Conservation (phyloP, 1,139 yeast species). For the Nadsonia starkeyi-henricii region DNA sequence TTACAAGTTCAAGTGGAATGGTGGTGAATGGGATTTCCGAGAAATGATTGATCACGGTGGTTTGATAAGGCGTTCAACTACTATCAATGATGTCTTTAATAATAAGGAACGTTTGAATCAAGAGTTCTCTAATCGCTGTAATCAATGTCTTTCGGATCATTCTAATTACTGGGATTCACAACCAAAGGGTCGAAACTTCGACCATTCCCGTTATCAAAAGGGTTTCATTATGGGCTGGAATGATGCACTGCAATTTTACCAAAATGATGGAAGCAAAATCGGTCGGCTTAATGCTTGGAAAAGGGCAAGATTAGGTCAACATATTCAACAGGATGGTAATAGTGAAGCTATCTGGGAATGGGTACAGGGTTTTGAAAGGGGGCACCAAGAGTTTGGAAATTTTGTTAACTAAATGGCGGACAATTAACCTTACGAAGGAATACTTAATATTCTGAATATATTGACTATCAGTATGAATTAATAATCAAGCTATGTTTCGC, state of each 20-base stretch:
- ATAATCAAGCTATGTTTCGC: too few species aligned
- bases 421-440: too few species aligned
- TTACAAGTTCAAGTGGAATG: constrained; percentile 66
- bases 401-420: too few species aligned
- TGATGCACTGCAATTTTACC: constrained; percentile 55
- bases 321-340: constrained; percentile 39
- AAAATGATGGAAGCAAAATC: constrained; percentile 51
- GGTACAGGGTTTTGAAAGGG: constrained; percentile 70
- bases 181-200: constrained; percentile 47
- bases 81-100: constrained; percentile 26
- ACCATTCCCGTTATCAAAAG: constrained; percentile 66
- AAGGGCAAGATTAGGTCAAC: constrained; percentile 40
- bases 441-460: too few species aligned
- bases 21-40: constrained; percentile 91
- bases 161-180: constrained; percentile 53
- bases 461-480: too few species aligned
- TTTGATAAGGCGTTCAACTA: constrained; percentile 19
- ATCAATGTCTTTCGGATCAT: constrained; percentile 36
- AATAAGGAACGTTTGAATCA: constrained; percentile 10
- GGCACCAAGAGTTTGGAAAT: constrained; percentile 24
- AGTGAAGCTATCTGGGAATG: constrained; percentile 65
- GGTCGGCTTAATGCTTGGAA: constrained; percentile 69
- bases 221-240: constrained; percentile 66
- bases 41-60: constrained; percentile 64
- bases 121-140: constrained; percentile 30